Base-by-base conservation (phyloP, 1,284 basidiomycete species). In the Cryptococcus hybrid region DNA sequence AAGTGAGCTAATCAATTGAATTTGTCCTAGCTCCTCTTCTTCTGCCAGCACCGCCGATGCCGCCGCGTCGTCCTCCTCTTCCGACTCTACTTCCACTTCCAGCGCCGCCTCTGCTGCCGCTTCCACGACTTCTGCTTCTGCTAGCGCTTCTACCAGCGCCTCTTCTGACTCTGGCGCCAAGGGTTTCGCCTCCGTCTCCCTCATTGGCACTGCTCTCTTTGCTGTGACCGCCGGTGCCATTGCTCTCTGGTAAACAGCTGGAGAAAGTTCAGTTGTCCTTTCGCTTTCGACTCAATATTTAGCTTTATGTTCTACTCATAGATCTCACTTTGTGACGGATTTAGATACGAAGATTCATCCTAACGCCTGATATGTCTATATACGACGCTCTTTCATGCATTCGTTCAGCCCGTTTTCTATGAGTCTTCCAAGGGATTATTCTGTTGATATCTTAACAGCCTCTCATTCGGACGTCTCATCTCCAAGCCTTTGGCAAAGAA, bases 171-270 rank as follows among this genome's bases (percentile, higher is more conserved):
- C 40, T 36, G 49, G 42, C 15, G 55, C 56, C 34, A 39, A 47
- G 34, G 39, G 50, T 38, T 51, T 51, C 34, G 36, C 50, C 18
- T 42, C 58, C 8, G 47, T 46, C 7, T 54, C 59, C 35, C 44
- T 55, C 38, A 43, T 58, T 50, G 57, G 55, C 53, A 61, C 56
- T 45, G 63, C 58, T 47, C 53, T 63, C 55, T 35, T 67, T 48
- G 67, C 62, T 48, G 61, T 68, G 51, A 56, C 60, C 57, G 64
- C 62, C 53, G 68, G 65, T 56, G 61, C 62, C 56, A 47, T 67
- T 55, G 60, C 64, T 43, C 49, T 57, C 54, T 47, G 69, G 58
- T 71, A 67, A 68, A 58, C 57, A 3, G 30, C 30, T 30, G 30
- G 30, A 30, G 30, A 30, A 30, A 30, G 30, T n/a, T 30, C 15